Percentiles rank a stretch among this genome's conserved stretches.
Conservation (phyloP, 345 rosid genomes). For the Populus davidiana region DNA sequence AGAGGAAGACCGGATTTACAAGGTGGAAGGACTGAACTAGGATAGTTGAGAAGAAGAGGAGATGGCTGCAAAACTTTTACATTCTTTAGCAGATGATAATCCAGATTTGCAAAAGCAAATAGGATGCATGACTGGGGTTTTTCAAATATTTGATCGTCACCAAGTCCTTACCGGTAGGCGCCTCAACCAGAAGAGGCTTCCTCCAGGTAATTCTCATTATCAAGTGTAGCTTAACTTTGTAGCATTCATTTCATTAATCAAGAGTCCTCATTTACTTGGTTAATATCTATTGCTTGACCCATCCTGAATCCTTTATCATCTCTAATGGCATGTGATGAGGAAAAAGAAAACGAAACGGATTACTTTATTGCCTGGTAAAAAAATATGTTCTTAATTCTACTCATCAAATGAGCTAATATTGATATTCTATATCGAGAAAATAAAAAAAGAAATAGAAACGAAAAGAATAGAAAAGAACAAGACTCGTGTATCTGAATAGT, state of each 20-base stretch:
- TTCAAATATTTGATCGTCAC: conserved; percentile 84
- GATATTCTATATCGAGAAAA: background rate
- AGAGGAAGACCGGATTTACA: conserved; percentile 2
- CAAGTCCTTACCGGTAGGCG: conserved; percentile 53
- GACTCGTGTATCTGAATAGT: background rate
- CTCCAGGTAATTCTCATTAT: conserved; percentile 49
- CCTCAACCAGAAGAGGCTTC: conserved; percentile 50
- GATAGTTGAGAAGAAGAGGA: conserved; percentile 11
- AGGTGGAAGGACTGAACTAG: background rate
- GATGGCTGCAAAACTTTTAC: conserved; percentile 95
- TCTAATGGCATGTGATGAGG: background rate
- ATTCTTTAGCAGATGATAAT: conserved; percentile 88
- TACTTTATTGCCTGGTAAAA: background rate
- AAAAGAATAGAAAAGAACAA: too few relatives aligned
- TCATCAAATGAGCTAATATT: background rate
- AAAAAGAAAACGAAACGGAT: too few relatives aligned
- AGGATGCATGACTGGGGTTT: conserved; percentile 93
- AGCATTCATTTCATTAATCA: background rate
- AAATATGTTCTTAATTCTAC: background rate
- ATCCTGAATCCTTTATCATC: background rate
- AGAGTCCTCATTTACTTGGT: background rate
- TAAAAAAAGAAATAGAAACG: background rate
- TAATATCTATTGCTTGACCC: background rate
- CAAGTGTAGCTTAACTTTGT: background rate
- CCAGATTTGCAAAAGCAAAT: conserved; percentile 91